Percentiles rank a stretch among this genome's conserved stretches.
These are phyloP conservation scores for Bromus sterilis DNA, from an alignment of 176 grass and related monocot genomes.

Conservation along the genomic window DNA sequence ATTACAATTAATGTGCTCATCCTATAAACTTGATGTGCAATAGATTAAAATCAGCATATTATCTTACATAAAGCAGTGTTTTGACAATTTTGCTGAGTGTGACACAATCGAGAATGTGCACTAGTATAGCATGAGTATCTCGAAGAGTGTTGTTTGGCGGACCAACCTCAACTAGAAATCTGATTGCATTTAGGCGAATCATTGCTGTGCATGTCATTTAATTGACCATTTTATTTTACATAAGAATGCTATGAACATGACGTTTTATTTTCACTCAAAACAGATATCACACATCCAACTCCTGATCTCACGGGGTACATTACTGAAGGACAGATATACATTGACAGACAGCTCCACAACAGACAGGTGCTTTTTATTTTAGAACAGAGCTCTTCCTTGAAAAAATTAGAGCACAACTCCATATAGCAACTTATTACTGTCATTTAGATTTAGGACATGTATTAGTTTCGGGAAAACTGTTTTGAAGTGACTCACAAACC, in stretches of 20 bases:
- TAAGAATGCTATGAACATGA: background rate
- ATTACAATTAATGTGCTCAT: background rate
- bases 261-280: background rate
- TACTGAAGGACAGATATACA: conserved; percentile 99
- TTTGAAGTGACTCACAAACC: background rate
- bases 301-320: conserved; percentile 99
- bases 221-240: background rate
- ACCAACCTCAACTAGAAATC: background rate
- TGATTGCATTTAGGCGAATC: background rate
- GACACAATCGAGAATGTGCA: background rate
- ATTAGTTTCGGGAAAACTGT: background rate
- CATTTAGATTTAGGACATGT: background rate
- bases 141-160: background rate
- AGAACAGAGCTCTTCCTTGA: background rate
- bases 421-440: background rate
- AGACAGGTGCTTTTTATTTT: conserved; percentile 63
- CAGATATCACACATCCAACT: conserved; percentile 99
- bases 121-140: background rate
- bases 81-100: background rate
- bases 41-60: background rate
- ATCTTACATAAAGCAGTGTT: background rate
- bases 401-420: background rate
- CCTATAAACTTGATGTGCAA: background rate
- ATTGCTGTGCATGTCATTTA: background rate
- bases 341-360: conserved; percentile 95